phyloP scores from a whole-genome alignment of 306 rosid genomes.

The Inga oerstediana region DNA sequence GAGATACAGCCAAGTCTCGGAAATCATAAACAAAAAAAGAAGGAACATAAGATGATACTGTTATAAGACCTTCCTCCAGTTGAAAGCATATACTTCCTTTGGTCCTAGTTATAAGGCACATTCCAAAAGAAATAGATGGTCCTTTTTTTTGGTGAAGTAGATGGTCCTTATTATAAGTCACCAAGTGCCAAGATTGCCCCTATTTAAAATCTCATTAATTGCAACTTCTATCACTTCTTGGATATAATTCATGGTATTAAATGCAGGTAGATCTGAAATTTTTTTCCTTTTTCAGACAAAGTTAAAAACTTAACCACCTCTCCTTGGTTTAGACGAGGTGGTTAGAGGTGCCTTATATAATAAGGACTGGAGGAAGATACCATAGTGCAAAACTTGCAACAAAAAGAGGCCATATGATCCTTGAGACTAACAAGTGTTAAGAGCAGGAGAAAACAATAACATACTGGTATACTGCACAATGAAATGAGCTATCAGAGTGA shows the following conservation, averaged over 20 bases:
- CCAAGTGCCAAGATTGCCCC: not conserved
- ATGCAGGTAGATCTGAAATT: not conserved
- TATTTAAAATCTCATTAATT: not conserved
- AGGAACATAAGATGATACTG: not conserved
- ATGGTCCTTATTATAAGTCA: not conserved
- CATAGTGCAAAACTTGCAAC: not conserved
- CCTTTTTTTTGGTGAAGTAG: no score
- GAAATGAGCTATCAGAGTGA: not conserved
- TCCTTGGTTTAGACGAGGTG: not conserved
- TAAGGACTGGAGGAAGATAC: not conserved
- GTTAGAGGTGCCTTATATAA: not conserved
- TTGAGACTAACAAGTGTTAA: not conserved
- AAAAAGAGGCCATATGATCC: not conserved
- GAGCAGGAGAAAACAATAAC: not conserved
- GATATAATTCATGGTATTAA: not conserved
- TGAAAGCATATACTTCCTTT: not conserved
- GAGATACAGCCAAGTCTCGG: not conserved
- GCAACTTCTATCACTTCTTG: not conserved
- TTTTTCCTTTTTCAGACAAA: not conserved
- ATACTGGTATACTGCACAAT: not conserved
- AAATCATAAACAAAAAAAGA: not conserved
- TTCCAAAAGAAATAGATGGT: not conserved
- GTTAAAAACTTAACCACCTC: not conserved
- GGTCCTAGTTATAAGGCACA: not conserved
- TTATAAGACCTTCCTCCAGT: not conserved